Conservation (phyloP, 176 grass and related monocot genomes). For the Bonia amplexicaulis region DNA sequence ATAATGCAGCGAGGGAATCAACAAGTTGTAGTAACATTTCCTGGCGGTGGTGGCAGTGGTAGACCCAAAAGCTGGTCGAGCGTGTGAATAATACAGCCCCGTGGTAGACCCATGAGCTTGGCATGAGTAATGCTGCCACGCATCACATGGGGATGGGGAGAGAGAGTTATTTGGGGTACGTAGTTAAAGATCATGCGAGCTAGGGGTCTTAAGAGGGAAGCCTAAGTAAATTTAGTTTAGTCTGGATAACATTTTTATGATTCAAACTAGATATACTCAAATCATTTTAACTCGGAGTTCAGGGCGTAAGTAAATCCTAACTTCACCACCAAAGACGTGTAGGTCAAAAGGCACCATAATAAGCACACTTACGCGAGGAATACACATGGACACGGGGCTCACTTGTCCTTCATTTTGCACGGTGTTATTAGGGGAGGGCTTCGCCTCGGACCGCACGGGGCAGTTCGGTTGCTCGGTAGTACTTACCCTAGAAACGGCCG, state of each 20-base stretch:
- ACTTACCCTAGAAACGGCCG: neutral
- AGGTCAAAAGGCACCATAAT: neutral
- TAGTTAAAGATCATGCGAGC: neutral
- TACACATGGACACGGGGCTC: neutral
- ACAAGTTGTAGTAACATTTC: neutral
- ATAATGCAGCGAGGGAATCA: neutral
- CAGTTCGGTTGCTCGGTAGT: neutral
- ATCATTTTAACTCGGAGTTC: too few species aligned
- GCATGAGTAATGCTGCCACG: neutral
- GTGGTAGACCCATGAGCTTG: constrained; percentile 15
- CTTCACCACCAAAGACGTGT: neutral
- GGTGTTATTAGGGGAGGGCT: neutral
- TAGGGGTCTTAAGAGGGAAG: neutral
- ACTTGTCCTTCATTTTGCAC: neutral
- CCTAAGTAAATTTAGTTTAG: too few species aligned
- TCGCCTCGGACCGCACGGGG: neutral
- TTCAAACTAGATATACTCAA: too few species aligned
- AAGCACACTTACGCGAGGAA: neutral
- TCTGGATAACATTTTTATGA: too few species aligned
- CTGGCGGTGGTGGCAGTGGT: neutral
- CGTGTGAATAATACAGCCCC: neutral
- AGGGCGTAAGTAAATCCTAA: too few species aligned
- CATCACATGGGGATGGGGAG: neutral
- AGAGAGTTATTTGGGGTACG: neutral
- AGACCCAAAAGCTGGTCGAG: neutral